Evolutionary conservation across 164 flowering plant species (phyloP).

Genomic region (grape (Vitis vinifera)): ASM3070453v1 NC_081818.1:1834501-1835000

Average conservation of each 20-base stretch:
- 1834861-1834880: too few relatives aligned
- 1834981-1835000: conserved; percentile 82
- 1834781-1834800: conserved; percentile 78
- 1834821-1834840: background rate
- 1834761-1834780: conserved; percentile 65
- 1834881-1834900: too few relatives aligned
- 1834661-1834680: background rate
- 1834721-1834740: conserved; percentile 60
- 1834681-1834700: background rate
- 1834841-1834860: background rate
- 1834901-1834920: too few relatives aligned
- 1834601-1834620: conserved; percentile 60
- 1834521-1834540: conserved; percentile 64
- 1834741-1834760: conserved; percentile 77
- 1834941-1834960: conserved; percentile 97
- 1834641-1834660: background rate
- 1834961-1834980: conserved; percentile 94
- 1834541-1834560: conserved; percentile 86
- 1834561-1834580: conserved; percentile 88
- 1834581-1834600: conserved; percentile 96
- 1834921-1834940: background rate
- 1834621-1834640: background rate
- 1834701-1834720: conserved; percentile 1
- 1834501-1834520: conserved; percentile 59
- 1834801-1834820: conserved; percentile 19